Evolutionary conservation across 2,329 filamentous ascomycete species (phyloP), one percentile per base, ranked within the genome.

Genomic region (Neocatenulostroma microsporum): DNA sequence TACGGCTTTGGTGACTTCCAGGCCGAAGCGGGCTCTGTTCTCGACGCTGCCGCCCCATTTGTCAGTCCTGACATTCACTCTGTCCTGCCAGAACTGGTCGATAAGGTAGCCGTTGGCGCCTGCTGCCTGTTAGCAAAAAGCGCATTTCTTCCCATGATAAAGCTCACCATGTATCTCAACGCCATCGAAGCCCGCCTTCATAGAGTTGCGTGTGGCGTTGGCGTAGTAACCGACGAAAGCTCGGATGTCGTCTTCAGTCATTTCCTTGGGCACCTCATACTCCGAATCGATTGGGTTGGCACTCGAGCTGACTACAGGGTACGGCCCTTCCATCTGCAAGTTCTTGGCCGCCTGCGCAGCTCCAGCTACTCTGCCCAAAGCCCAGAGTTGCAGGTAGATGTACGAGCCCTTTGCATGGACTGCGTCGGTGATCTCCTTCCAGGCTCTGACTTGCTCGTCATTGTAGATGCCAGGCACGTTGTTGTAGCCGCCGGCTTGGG

Each of bases 301-400:
- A 23, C 40, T 43, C 12, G 43, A 32, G 18, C 35, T 37, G 17
- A 45, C 40, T 2, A 45, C 42, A 6, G 40, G 36, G 24, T 15
- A 40, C 18, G 37, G 37, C n/a, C 37, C 37, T 17, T 40, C 37
- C 17, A 31, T n/a, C 21, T 36, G 31, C 31, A 40, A 21, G 18
- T 40, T 40, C 25, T 30, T 26, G 19, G 32, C 31, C 8, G 28
- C 26, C 18, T 26, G 14, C 11, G 30, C 36, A 10, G 30, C 23
- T 4, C 36, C 40, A 9, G 72, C 72, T 3, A 69, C 67, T 3
- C 80, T 70, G 4, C 80, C 78, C 5, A 76, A 61, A 0, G 69
- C 70, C 67, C 76, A 82, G 0, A 84, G 62, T 51, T 84, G 80
- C 2, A 68, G 55, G 58, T 67, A 81, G 34, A 82, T 76, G 51